phyloP scores from a whole-genome alignment of 176 grass and related monocot species.

The Cocos nucifera region DNA sequence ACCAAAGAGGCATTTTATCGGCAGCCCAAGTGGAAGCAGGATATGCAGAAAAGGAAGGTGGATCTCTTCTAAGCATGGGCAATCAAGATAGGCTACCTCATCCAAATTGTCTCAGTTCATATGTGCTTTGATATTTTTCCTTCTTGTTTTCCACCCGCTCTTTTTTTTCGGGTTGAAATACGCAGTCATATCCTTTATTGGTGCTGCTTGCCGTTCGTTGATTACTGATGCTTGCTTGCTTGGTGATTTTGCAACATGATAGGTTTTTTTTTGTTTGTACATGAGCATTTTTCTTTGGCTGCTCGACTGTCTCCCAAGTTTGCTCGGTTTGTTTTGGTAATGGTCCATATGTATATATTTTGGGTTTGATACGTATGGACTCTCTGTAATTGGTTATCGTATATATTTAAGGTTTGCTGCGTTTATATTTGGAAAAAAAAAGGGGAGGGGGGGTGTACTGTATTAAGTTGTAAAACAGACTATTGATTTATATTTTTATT shows the following conservation, averaged over 20 bases:
- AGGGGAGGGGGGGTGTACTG: too few species aligned
- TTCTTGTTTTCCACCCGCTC: neutral
- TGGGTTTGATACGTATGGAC: slow-evolving; percentile 11
- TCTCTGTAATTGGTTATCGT: too few species aligned
- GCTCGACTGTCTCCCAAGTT: neutral
- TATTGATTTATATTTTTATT: too few species aligned
- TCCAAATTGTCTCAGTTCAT: neutral
- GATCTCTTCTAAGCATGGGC: slow-evolving; percentile 60
- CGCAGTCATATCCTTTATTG: neutral
- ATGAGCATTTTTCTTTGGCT: too few species aligned
- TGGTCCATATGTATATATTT: slow-evolving; percentile 5
- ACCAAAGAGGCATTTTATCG: slow-evolving; percentile 67
- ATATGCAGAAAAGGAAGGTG: slow-evolving; percentile 75
- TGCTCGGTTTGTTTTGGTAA: slow-evolving; percentile 1
- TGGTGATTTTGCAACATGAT: neutral
- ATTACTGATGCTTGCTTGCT: slow-evolving; percentile 4
- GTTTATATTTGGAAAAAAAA: too few species aligned
- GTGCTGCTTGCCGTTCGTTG: neutral
- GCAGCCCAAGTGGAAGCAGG: slow-evolving; percentile 96
- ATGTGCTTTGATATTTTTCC: neutral
- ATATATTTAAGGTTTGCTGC: too few species aligned
- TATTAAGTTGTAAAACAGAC: too few species aligned
- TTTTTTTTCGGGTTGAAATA: neutral
- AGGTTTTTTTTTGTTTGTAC: neutral
- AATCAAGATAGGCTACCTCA: neutral